These are phyloP conservation scores for Boehmeria nivea DNA, from an alignment of 306 rosid genomes.

Conservation along the genomic window DNA sequence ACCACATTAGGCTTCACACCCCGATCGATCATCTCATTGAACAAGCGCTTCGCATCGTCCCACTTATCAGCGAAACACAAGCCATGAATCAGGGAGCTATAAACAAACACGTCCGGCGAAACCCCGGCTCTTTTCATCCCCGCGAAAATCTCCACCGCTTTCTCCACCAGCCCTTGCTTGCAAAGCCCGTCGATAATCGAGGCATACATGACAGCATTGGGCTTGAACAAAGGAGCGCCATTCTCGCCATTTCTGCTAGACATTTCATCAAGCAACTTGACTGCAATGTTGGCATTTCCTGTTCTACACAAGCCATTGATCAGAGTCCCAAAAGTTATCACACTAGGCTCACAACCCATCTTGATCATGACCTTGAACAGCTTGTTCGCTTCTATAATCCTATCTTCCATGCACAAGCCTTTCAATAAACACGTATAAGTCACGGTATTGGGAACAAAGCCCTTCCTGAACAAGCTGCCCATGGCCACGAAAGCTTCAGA, in stretches of 20 bases:
- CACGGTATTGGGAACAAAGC: slow-evolving; percentile 25
- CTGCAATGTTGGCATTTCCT: slow-evolving; percentile 23
- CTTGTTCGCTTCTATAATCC: slow-evolving; percentile 23
- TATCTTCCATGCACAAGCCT: slow-evolving; percentile 41
- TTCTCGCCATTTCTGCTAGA: slow-evolving; percentile 14
- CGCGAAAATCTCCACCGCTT: slow-evolving; percentile 35
- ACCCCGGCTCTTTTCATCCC: slow-evolving; percentile 37
- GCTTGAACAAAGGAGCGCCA: slow-evolving; percentile 22
- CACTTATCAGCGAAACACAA: slow-evolving; percentile 31
- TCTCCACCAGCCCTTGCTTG: slow-evolving; percentile 34
- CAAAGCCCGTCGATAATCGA: slow-evolving; percentile 42
- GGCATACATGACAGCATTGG: slow-evolving; percentile 24
- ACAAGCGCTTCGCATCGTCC: slow-evolving; percentile 34
- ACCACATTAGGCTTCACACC: slow-evolving; percentile 41
- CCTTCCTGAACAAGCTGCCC: slow-evolving; percentile 28
- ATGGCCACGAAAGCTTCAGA: slow-evolving; percentile 25
- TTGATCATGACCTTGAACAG: slow-evolving; percentile 29
- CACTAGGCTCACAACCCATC: slow-evolving; percentile 31
- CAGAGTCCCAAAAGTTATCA: slow-evolving; percentile 28
- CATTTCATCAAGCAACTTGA: slow-evolving; percentile 39
- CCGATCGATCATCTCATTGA: slow-evolving; percentile 39
- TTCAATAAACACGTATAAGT: slow-evolving; percentile 33
- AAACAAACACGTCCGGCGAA: slow-evolving; percentile 29
- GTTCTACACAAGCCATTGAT: slow-evolving; percentile 42
- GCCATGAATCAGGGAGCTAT: slow-evolving; percentile 39